Base-by-base conservation (phyloP, 768 basidiomycete species). In the Jaapia argillacea region DNA sequence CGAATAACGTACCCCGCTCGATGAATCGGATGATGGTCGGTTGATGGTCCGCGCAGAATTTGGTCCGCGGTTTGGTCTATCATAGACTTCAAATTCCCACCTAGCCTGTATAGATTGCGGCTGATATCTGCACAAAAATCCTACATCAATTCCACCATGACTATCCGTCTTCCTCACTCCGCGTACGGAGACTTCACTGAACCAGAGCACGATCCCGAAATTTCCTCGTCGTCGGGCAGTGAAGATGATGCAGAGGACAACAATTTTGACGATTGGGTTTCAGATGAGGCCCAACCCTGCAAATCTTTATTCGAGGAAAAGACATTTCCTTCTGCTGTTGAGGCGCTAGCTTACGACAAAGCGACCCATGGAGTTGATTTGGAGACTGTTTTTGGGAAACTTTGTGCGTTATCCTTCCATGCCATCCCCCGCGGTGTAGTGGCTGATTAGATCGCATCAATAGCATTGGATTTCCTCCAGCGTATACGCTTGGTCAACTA, bases 401-500 rank as follows among this genome's bases (percentile, higher is more conserved):
- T 89, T 45, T 69, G 88, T 88, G 42, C 36, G 81, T 63, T 21
- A 1, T 42, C 44, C 26, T 12, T 21, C 28, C 16, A 18, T 27
- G 14, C 39, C 33, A 23, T 6, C 16, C 37, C 3, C 14, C 4
- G 10, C 41, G 22, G 33, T 43, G 47, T 16, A 41, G 44, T 47
- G 48, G 25, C 14, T 31, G 25, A n/a, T 39, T 24, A n/a, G n/a
- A n/a, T n/a, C n/a, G n/a, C n/a, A 40, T 25, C 36, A 25, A 23
- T 48, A 89, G 86, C 67, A 0, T 65, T 93, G 28, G 91, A 94
- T 58, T 77, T 82, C 49, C 81, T 90, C 60, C 74, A 76, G 44
- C 72, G 85, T 16, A 81, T 90, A 51, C 76, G 86, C 39, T 63
- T 96, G 41, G 78, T 96, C 62, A 96, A 96, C 59, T 86, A 74